Conservation (phyloP, 257 asterid genomes). For the Lycium barbarum region DNA sequence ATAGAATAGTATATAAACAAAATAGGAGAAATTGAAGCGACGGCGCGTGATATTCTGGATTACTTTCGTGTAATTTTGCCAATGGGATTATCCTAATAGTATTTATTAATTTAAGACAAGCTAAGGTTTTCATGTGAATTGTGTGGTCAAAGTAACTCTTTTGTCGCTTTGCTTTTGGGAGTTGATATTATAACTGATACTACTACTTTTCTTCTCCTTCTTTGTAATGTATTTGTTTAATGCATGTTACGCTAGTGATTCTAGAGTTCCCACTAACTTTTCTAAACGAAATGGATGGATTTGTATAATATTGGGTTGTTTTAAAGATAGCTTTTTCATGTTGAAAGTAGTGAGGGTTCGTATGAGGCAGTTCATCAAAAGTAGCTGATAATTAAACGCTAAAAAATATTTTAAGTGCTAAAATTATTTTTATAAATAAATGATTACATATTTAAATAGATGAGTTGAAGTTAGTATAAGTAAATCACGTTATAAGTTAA, state of each 20-base stretch:
- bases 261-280: not conserved
- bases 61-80: conserved; percentile 1
- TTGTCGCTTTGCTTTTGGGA: conserved; percentile 20
- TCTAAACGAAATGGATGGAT: not conserved
- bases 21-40: not conserved
- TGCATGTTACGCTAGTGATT: too few species aligned
- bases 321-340: too few species aligned
- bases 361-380: too few species aligned
- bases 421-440: too few species aligned
- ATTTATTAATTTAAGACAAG: not conserved
- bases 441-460: too few species aligned
- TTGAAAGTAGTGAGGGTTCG: too few species aligned
- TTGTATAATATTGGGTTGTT: not conserved
- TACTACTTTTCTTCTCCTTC: not conserved
- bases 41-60: conserved; percentile 28
- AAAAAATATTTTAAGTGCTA: too few species aligned
- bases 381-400: too few species aligned
- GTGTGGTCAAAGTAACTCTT: conserved; percentile 25
- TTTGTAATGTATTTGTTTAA: not conserved
- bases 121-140: not conserved
- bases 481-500: too few species aligned
- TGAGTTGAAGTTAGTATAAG: too few species aligned
- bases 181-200: not conserved
- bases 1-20: not conserved
- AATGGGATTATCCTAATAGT: conserved; percentile 6